These are phyloP conservation scores for Candida sojae DNA, from an alignment of 1,139 yeast species.

Conservation along the genomic window DNA sequence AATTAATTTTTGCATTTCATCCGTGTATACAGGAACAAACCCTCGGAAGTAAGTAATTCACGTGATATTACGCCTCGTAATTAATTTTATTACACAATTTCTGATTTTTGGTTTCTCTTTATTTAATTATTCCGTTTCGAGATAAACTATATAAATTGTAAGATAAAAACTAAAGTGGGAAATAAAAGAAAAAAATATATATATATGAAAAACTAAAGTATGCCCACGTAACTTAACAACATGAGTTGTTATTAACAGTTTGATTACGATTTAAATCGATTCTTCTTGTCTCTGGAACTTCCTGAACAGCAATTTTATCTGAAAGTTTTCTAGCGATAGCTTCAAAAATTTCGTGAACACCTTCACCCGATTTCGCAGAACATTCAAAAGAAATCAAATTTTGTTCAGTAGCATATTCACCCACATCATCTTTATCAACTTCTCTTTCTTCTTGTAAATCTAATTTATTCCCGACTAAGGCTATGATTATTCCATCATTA, in stretches of 20 bases:
- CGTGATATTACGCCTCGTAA: neutral
- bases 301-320: slow-evolving; percentile 35
- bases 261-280: slow-evolving; percentile 34
- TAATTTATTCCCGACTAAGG: slow-evolving; percentile 84
- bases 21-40: neutral
- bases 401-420: slow-evolving; percentile 33
- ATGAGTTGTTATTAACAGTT: slow-evolving; percentile 23
- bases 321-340: slow-evolving; percentile 41
- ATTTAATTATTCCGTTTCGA: neutral
- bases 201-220: neutral
- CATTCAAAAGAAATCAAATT: slow-evolving; percentile 36
- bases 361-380: slow-evolving; percentile 50
- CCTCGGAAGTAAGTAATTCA: neutral
- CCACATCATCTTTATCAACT: slow-evolving; percentile 40
- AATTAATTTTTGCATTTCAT: neutral
- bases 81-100: neutral
- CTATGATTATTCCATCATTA: slow-evolving; percentile 71
- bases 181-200: neutral
- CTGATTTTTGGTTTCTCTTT: neutral
- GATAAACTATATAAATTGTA: neutral
- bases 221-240: slow-evolving; percentile 21
- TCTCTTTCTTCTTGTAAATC: slow-evolving; percentile 63
- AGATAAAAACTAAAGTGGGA: neutral
- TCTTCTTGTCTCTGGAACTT: slow-evolving; percentile 31
- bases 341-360: slow-evolving; percentile 45